Evolutionary conservation across 345 rosid species (phyloP), one percentile per base, ranked within the genome.

Genomic region (Murraya koenigii): DNA sequence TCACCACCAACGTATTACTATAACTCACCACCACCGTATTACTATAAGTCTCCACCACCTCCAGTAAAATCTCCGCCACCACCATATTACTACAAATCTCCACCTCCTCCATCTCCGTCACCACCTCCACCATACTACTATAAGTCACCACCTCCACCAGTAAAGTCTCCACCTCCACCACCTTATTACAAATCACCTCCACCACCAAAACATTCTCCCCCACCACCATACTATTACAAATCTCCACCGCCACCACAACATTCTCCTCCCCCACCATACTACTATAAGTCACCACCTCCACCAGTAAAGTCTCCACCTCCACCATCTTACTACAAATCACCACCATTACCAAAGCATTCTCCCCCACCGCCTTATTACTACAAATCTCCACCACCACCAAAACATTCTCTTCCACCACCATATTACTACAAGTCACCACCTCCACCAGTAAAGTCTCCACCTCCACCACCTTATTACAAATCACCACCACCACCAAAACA

Each of bases 321-420:
- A 1, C 80, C 80, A 0, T 58, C 35, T 14, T 56, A 71, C 23
- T 76, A 72, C n/a, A 19, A 38, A 8, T 72, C 82, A 2, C 84
- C 86, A 0, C 85, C 82, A 6, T 75, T 82, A 0, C 83, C 85
- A 0, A 26, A 26, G 10, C n/a, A 38, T 0, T 78, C 77, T 5
- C 78, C 78, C 0, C 86, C 79, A 0, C 83, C 81, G 0, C 80
- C 82, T 0, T 78, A 79, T 9, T 28, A 65, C 30, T 82, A 84
- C 9, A 36, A 64, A 0, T 79, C 84, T 0, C 77, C 79, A 0
- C 85, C 82, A 14, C 65, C 65, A 5, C 41, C 75, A 28, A 1
- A 0, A 4, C 14, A 41, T 41, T 41, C 13, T 41, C 62, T 38
- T 17, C 72, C 72, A n/a, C 55, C 71, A n/a, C 52, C 52, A 8